phyloP scores from a whole-genome alignment of 2,329 filamentous ascomycete genomes.

The Claviceps spartinae region DNA sequence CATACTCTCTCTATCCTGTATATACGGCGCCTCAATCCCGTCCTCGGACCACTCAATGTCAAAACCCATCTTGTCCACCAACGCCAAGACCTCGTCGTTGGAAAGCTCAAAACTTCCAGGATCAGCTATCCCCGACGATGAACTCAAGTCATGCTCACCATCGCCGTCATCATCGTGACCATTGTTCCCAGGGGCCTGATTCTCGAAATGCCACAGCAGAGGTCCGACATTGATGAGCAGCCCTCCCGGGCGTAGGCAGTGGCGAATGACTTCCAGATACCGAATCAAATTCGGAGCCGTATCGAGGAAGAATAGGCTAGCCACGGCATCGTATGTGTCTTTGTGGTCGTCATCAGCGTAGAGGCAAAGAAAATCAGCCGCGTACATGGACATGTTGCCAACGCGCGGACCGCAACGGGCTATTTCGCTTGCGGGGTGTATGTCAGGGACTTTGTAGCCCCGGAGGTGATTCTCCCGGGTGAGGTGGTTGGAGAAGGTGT shows the following conservation, averaged over 20 bases:
- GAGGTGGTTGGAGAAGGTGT: conserved; percentile 76
- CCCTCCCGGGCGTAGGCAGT: conserved; percentile 66
- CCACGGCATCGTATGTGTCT: conserved; percentile 63
- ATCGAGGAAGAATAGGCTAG: conserved; percentile 91
- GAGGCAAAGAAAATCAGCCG: conserved; percentile 81
- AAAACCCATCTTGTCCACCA: conserved; percentile 69
- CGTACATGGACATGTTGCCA: conserved; percentile 81
- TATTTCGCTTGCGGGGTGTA: conserved; percentile 53
- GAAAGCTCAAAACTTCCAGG: conserved; percentile 83
- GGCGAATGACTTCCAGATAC: conserved; percentile 71
- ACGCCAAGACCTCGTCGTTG: conserved; percentile 69
- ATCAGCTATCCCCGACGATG: conserved; percentile 61
- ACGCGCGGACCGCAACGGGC: conserved; percentile 15
- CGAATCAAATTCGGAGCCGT: conserved; percentile 86
- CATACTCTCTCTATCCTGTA: conserved; percentile 76
- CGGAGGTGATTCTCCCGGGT: conserved; percentile 62
- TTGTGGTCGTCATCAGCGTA: conserved; percentile 54
- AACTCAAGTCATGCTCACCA: conserved; percentile 33
- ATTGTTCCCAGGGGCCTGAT: conserved; percentile 47
- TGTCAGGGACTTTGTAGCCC: conserved; percentile 63
- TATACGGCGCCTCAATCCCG: conserved; percentile 63
- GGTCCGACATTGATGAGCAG: conserved; percentile 84
- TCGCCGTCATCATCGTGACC: conserved; percentile 37
- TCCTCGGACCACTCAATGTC: conserved; percentile 49
- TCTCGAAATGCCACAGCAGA: conserved; percentile 89